Evolutionary conservation across 495 filamentous ascomycete species (phyloP), one percentile per base, ranked within the genome.

Genomic region (Penicillium antarcticum): DNA sequence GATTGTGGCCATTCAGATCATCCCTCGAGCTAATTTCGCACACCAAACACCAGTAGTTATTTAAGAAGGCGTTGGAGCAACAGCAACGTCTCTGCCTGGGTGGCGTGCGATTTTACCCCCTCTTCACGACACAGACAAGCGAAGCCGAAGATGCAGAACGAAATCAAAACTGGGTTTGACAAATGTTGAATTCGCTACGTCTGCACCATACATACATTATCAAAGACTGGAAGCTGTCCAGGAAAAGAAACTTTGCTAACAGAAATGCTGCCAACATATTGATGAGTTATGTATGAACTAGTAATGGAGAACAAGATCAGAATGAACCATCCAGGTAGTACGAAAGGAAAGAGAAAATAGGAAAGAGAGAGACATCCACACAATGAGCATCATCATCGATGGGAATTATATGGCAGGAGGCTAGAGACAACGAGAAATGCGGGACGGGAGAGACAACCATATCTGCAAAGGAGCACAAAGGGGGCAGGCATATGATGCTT

Each of bases 361-460:
- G 5, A 44, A 40, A 42, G 31, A 39, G 42, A 56, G 48, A 56
- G 23, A 12, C 37, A 52, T 56, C 17, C 48, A 52, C 18, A 42
- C 31, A 43, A 35, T 26, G 37, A 36, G 42, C 46, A 33, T 56
- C 34, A 49, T 40, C 43, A 41, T 45, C n/a, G 24, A 40, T 38
- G 37, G 34, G 38, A 40, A 31, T 47, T 45, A 45, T 24, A 37
- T 52, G 40, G 31, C 32, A 42, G 13, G 31, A 44, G 18, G 23
- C 33, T 43, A 38, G 34, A 51, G 40, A 31, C 19, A 18, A 32
- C n/a, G 24, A 21, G 23, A 45, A 39, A 45, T 45, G 41, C 41
- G 37, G 26, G 49, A 45, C 43, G 49, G 48, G 49, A 54, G 50
- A 56, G 32, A 32, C 31, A 32, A 12, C 31, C 29, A 49, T 32